phyloP scores from a whole-genome alignment of 371 early-diverging fungal genomes.

The Mortierella sp. region DNA sequence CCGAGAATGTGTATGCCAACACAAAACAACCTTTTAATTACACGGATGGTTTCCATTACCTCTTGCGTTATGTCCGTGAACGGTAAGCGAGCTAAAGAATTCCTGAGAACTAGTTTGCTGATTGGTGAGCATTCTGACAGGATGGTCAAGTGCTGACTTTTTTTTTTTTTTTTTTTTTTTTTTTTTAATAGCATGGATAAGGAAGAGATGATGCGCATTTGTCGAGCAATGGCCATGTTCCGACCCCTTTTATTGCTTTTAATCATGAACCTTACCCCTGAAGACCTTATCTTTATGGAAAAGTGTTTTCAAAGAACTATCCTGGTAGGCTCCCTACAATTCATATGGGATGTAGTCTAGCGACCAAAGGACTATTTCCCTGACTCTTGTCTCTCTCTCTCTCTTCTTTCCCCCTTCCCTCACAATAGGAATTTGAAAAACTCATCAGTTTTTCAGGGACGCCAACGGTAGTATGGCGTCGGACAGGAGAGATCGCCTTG shows the following conservation, averaged over 20 bases:
- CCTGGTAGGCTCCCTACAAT: slow-evolving; percentile 59
- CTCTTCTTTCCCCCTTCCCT: slow-evolving; percentile 10
- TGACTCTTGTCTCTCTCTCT: not conserved
- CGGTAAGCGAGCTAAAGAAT: slow-evolving; percentile 58
- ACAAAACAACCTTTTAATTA: slow-evolving; percentile 85
- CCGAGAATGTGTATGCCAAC: slow-evolving; percentile 72
- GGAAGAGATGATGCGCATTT: slow-evolving; percentile 85
- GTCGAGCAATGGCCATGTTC: slow-evolving; percentile 87
- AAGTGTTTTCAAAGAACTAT: slow-evolving; percentile 91
- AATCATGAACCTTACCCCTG: slow-evolving; percentile 90
- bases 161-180: not conserved
- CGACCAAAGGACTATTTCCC: not conserved
- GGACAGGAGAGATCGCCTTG: slow-evolving; percentile 90
- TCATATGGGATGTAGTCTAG: not conserved
- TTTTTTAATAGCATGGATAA: slow-evolving; percentile 77
- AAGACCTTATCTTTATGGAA: slow-evolving; percentile 93
- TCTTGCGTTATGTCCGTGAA: slow-evolving; percentile 80
- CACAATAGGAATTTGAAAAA: slow-evolving; percentile 87
- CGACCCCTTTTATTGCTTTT: slow-evolving; percentile 90
- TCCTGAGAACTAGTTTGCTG: too few relatives aligned
- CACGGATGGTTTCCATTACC: slow-evolving; percentile 89
- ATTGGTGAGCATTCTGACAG: slow-evolving; percentile 1
- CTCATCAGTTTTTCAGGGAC: slow-evolving; percentile 92
- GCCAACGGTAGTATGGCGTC: slow-evolving; percentile 95
- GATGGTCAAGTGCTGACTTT: not conserved